phyloP scores from a whole-genome alignment of 441 rosid genomes.

The Manihot esculenta region DNA sequence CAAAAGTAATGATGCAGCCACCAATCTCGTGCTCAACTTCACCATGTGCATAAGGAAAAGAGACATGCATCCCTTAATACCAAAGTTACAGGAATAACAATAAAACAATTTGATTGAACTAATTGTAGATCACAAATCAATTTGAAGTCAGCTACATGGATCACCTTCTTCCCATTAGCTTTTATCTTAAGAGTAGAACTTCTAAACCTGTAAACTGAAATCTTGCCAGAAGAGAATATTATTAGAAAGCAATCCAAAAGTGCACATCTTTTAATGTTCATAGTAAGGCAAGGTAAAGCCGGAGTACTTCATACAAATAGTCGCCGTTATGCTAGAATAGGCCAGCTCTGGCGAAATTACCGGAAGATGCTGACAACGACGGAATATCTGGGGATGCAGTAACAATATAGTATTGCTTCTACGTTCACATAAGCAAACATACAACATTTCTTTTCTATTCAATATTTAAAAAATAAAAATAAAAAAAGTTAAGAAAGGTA shows the following conservation, averaged over 20 bases:
- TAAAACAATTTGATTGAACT: neutral
- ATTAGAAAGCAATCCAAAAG: neutral
- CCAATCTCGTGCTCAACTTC: conserved; percentile 2
- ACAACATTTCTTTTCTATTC: neutral
- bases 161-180: neutral
- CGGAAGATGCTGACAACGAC: neutral
- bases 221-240: neutral
- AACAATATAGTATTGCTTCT: neutral
- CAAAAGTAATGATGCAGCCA: neutral
- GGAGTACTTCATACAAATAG: neutral
- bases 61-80: neutral
- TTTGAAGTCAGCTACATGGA: neutral
- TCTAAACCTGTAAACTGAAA: no score
- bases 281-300: neutral
- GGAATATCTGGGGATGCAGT: neutral
- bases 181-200: neutral
- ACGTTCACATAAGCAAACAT: neutral
- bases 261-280: neutral
- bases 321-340: neutral
- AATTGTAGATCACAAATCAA: neutral
- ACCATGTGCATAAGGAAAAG: neutral
- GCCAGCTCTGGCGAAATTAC: neutral
- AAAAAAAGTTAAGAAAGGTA: neutral
- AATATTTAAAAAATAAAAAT: neutral
- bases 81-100: neutral